Evolutionary conservation across 768 basidiomycete species (phyloP).

Genomic region (Psilocybe azurescens): DNA sequence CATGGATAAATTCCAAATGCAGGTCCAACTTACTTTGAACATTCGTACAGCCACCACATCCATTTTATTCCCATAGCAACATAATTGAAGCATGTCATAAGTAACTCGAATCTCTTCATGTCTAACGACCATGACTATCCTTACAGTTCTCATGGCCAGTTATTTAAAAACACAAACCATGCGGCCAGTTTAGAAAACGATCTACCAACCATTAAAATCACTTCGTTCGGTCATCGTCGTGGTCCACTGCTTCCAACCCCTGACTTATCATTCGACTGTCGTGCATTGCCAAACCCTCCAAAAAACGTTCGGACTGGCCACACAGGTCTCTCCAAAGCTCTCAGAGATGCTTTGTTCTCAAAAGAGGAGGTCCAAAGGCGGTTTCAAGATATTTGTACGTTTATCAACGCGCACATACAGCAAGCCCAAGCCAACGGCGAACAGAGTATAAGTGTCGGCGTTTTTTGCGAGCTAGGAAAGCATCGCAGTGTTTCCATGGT

Average conservation of each 20-base stretch:
- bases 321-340: slow-evolving; percentile 27
- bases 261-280: slow-evolving; percentile 28
- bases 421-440: slow-evolving; percentile 17
- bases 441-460: slow-evolving; percentile 21
- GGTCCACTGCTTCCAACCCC: slow-evolving; percentile 28
- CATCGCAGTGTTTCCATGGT: slow-evolving; percentile 34
- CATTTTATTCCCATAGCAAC: slow-evolving; percentile 2
- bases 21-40: background rate
- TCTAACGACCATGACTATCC: background rate
- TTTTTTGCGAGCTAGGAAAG: slow-evolving; percentile 31
- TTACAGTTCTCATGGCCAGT: background rate
- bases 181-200: slow-evolving; percentile 16
- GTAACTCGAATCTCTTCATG: background rate
- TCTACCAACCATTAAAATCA: slow-evolving; percentile 23
- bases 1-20: slow-evolving; percentile 1
- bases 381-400: slow-evolving; percentile 19
- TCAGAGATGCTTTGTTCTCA: slow-evolving; percentile 28
- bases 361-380: slow-evolving; percentile 22
- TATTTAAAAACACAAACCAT: slow-evolving; percentile 18
- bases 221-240: slow-evolving; percentile 29
- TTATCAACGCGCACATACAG: slow-evolving; percentile 15
- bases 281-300: slow-evolving; percentile 32
- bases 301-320: slow-evolving; percentile 27
- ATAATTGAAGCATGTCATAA: background rate
- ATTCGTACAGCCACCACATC: slow-evolving; percentile 1